phyloP scores from a whole-genome alignment of 1,284 basidiomycete species.

The Rhodotorula sp. region DNA sequence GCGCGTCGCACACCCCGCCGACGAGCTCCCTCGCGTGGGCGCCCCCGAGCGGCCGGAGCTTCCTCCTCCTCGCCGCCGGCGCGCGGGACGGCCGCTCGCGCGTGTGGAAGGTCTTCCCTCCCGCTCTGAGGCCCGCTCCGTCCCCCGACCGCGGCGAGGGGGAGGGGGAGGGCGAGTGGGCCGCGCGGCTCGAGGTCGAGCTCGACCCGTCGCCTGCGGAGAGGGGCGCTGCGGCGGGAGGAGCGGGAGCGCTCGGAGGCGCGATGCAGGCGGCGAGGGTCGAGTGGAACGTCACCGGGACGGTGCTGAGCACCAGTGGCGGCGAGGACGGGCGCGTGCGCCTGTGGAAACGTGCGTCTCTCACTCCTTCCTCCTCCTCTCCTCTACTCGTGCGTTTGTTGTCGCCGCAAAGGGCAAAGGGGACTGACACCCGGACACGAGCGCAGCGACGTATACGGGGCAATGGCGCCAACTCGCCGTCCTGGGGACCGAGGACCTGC shows the following conservation, averaged over 20 bases:
- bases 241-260: background rate
- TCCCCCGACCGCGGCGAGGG: conserved; percentile 26
- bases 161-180: conserved; percentile 65
- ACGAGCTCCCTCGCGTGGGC: conserved; percentile 85
- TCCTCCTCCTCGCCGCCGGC: conserved; percentile 87
- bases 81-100: conserved; percentile 79
- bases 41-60: conserved; percentile 83
- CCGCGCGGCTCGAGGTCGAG: conserved; percentile 72
- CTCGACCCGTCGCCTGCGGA: conserved; percentile 65
- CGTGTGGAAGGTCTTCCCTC: conserved; percentile 74
- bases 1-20: conserved; percentile 54
- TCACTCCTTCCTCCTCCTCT: background rate
- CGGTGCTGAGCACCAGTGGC: conserved; percentile 69
- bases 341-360: conserved; percentile 76
- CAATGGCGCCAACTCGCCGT: conserved; percentile 43
- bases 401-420: no score
- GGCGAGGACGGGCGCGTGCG: conserved; percentile 83
- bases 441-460: conserved; percentile 40
- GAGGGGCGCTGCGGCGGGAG: background rate
- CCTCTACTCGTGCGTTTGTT: background rate
- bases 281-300: conserved; percentile 88
- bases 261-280: conserved; percentile 68
- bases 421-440: no score
- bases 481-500: conserved; percentile 37
- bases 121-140: conserved; percentile 28